Base-by-base conservation (phyloP, 495 filamentous ascomycete genomes). In the Daldinia concentrica region DNA sequence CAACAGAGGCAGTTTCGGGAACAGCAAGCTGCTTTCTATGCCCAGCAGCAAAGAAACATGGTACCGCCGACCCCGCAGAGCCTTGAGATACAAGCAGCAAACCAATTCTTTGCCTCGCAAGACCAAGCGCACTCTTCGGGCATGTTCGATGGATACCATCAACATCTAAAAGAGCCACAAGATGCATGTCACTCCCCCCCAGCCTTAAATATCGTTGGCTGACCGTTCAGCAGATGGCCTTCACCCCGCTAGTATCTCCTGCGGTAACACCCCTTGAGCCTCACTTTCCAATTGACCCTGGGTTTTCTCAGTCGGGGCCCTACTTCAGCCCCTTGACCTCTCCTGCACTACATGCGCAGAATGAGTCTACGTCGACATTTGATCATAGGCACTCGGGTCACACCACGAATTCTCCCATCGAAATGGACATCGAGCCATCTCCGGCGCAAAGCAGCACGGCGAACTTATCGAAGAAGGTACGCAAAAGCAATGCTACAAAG, bases 271-370 rank as follows among this genome's bases (percentile, higher is more conserved):
- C 95, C 29, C 85, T 95, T 52, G 94, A 97, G 69, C 86, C 88
- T 34, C 91, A 93, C 75, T 97, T 96, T 78, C 85, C 89, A 50
- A 80, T 88, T 26, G 88, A 94, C 48, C 88, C 90, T 11, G 92
- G 94, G 65, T 98, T 93, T 76, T 89, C 90, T 12, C 88, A 93
- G 12, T 91, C 92, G 9, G 90, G 91, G n/a, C 92, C 93, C 48
- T 94, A 95, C 78, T 97, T 98, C 76, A 98, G 93, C 71, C 95
- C 95, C 5, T 83, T 99, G 50, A 96, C 92, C 1, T 98, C 95
- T 26, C 95, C 95, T 0, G 94, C 95, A 4, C 85, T 98, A 34
- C 90, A 95, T 77, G 92, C 92, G 11, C 93, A 96, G 76, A 89
- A 89, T 62, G 79, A 89, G 51, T 67, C 79, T 74, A 78, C 78